Conservation (phyloP, 495 filamentous ascomycete species). For the Sporormia fimetaria region DNA sequence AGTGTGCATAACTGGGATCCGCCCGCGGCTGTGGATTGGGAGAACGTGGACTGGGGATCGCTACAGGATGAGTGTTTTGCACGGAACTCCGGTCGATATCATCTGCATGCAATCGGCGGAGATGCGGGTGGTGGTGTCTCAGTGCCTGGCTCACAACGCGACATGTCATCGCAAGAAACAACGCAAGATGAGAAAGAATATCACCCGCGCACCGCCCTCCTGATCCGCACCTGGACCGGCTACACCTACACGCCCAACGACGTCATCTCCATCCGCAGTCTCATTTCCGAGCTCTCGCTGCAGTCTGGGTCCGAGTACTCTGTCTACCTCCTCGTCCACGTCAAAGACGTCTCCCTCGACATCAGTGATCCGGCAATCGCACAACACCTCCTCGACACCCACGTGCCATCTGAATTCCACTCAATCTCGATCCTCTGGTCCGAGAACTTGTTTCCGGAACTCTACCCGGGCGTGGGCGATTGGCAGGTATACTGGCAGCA, state of each 20-base stretch:
- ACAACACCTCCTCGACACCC: no score
- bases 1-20: conserved; percentile 27
- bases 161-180: no score
- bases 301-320: conserved; percentile 67
- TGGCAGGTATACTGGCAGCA: conserved; percentile 39
- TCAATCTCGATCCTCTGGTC: conserved; percentile 61
- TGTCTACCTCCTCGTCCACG: conserved; percentile 63
- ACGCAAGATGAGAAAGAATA: conserved; percentile 20
- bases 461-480: conserved; percentile 45
- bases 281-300: conserved; percentile 62
- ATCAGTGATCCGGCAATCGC: no score
- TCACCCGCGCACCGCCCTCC: conserved; percentile 49
- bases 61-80: conserved; percentile 54
- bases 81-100: conserved; percentile 52
- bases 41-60: conserved; percentile 55
- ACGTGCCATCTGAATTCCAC: conserved; percentile 54
- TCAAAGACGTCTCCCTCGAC: conserved; percentile 48
- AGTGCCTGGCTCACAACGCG: no score
- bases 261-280: conserved; percentile 55
- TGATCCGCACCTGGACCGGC: conserved; percentile 57
- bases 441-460: conserved; percentile 41
- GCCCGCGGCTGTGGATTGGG: conserved; percentile 45
- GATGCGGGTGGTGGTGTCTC: no score
- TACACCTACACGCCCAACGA: conserved; percentile 62
- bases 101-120: conserved; percentile 1